phyloP scores from a whole-genome alignment of 2,329 filamentous ascomycete species.

The Magnaporthales sp. region DNA sequence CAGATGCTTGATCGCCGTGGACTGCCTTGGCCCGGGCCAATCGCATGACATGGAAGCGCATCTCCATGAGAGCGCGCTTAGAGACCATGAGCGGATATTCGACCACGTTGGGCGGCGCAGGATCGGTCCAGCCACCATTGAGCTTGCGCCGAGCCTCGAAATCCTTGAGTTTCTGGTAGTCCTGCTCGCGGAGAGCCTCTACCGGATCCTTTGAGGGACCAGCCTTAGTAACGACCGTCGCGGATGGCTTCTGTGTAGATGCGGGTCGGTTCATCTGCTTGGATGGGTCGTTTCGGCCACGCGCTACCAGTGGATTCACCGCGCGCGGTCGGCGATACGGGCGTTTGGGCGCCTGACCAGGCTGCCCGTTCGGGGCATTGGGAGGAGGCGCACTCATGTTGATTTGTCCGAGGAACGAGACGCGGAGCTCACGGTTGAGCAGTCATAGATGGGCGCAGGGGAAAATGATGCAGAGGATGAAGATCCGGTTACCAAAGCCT shows the following conservation, averaged over 20 bases:
- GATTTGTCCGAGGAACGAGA: background rate
- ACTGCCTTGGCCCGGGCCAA: constrained; percentile 47
- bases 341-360: constrained; percentile 19
- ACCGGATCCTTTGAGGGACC: constrained; percentile 11
- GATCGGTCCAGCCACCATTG: constrained; percentile 50
- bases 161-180: constrained; percentile 17
- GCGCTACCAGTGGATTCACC: constrained; percentile 55
- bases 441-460: background rate
- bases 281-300: constrained; percentile 36
- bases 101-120: constrained; percentile 28
- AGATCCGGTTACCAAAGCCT: background rate
- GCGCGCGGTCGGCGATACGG: constrained; percentile 32
- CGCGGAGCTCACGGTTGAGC: background rate
- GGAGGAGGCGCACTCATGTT: constrained; percentile 35
- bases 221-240: constrained; percentile 23
- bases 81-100: constrained; percentile 66
- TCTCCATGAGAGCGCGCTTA: constrained; percentile 70
- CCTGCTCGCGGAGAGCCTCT: constrained; percentile 15
- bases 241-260: background rate
- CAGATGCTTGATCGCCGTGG: constrained; percentile 9
- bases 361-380: constrained; percentile 15
- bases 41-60: constrained; percentile 80
- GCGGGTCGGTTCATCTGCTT: constrained; percentile 6
- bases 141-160: constrained; percentile 34
- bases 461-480: background rate